Percentiles rank a stretch among this genome's conserved stretches.
phyloP scores from a whole-genome alignment of 257 asterid species.

The Schizonepeta tenuifolia region DNA sequence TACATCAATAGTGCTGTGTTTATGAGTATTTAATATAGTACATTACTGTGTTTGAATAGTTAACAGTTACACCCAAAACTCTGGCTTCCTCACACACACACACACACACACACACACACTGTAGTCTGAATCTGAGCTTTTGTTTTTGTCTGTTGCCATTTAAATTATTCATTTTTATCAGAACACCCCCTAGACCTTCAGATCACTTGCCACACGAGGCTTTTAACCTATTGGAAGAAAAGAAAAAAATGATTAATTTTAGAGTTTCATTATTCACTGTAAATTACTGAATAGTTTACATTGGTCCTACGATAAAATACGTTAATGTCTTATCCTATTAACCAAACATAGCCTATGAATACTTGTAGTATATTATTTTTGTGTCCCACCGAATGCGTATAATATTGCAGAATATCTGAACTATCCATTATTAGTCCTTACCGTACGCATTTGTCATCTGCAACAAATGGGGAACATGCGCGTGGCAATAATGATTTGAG shows the following conservation, averaged over 20 bases:
- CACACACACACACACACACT: not conserved
- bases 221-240: not conserved
- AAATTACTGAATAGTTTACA: slow-evolving; percentile 5
- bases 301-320: slow-evolving; percentile 32
- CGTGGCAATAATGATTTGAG: slow-evolving; percentile 16
- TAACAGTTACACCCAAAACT: not conserved
- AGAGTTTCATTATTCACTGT: not conserved
- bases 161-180: not conserved
- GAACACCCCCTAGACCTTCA: not conserved
- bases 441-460: slow-evolving; percentile 34
- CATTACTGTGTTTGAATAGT: not conserved
- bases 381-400: slow-evolving; percentile 12
- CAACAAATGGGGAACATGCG: not conserved
- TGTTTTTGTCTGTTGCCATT: not conserved
- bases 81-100: not conserved
- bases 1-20: not conserved
- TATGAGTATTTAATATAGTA: not conserved
- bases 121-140: slow-evolving; percentile 7
- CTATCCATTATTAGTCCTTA: slow-evolving; percentile 29
- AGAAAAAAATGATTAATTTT: not conserved
- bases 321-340: too few relatives aligned
- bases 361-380: slow-evolving; percentile 8
- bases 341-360: too few relatives aligned
- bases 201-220: too few relatives aligned
- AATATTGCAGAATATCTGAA: slow-evolving; percentile 2